Evolutionary conservation across 2,329 filamentous ascomycete genomes (phyloP).

Genomic region (Fusarium musae): DNA sequence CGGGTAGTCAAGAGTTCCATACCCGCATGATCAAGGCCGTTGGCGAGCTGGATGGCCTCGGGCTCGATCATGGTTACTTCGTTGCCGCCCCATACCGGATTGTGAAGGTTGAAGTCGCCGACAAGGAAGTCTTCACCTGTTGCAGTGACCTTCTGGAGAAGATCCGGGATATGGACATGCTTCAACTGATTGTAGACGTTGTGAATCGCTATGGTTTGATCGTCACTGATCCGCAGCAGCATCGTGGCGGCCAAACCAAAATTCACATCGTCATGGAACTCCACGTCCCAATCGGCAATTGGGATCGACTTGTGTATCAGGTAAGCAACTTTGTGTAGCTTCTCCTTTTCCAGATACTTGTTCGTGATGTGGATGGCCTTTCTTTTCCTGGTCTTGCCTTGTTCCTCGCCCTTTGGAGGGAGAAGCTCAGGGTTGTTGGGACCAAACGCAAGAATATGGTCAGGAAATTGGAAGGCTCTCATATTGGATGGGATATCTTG

Average conservation of each 20-base stretch:
- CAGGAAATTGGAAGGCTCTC: neutral
- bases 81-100: neutral
- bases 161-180: neutral
- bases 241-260: neutral
- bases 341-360: neutral
- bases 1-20: neutral
- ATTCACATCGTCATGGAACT: neutral
- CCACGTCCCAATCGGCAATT: neutral
- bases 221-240: neutral
- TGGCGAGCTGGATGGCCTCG: neutral
- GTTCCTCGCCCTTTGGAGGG: fast-evolving
- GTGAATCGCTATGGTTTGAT: neutral
- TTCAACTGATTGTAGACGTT: neutral
- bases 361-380: neutral
- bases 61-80: neutral
- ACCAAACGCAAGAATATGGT: neutral
- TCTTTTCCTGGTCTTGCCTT: neutral
- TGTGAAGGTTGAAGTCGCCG: neutral
- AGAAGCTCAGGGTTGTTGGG: neutral
- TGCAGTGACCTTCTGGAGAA: neutral
- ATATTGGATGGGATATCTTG: neutral
- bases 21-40: neutral
- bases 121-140: neutral
- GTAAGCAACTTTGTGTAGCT: neutral
- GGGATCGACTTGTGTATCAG: neutral